Evolutionary conservation across 208 protist species (phyloP), one percentile per base, ranked within the genome.

Genomic region (Tritrichomonas musculus): DNA sequence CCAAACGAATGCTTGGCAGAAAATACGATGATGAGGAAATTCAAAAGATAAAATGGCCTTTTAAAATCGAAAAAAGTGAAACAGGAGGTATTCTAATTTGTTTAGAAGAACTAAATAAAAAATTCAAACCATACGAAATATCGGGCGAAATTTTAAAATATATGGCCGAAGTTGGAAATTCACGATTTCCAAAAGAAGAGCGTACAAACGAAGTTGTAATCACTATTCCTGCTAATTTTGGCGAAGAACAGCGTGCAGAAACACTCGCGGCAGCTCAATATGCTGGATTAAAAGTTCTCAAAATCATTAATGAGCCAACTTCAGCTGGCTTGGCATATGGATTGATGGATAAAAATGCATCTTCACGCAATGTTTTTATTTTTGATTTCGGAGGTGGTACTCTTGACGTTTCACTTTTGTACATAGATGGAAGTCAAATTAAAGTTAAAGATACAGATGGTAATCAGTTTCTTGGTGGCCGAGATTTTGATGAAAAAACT

Each of bases 201-300:
- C n/a, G n/a, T n/a, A n/a, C n/a, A n/a, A 94, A 69, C 13, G 53
- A 94, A 33, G 93, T 94, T 22, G 97, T 99, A 25, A 96, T 99
- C 41, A 99, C 98, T 0, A 98, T 99, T n/a, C 98, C 98, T 39
- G 98, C 98, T 55, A 99, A 99, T 95, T 99, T 99, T 96, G 99
- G 99, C 96, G 98, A 99, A 96, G 97, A 97, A 4, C 99, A 99
- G 97, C 96, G 99, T 73, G 97, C 99, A 97, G 98, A 98, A 17
- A 99, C 98, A 14, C 99, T 99, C 96, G 98, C 99, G 94, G 99
- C 99, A 20, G 99, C 98, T 69, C 92, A 94, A 30, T 99, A 99
- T 93, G 94, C 98, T 22, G 98, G 98, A 20, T 95, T 99, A 36
- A 96, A 98, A 53, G 98, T 99, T 11, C 92, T 98, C 44, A 95